Percentiles rank a stretch among this genome's conserved stretches.
phyloP scores from a whole-genome alignment of 139 green algal genomes.

The Dunaliella primolecta region DNA sequence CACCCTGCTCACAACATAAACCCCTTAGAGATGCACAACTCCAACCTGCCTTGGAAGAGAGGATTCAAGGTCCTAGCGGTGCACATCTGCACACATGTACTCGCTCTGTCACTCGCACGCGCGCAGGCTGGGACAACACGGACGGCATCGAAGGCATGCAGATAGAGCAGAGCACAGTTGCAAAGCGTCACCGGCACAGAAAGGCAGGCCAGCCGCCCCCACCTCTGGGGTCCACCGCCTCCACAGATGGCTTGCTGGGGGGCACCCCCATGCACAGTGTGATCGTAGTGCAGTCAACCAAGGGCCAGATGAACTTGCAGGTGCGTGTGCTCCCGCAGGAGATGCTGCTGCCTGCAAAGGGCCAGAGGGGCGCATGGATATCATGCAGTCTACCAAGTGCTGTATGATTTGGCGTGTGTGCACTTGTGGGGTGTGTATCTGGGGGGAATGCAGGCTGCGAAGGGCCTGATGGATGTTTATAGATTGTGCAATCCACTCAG shows the following conservation, averaged over 20 bases:
- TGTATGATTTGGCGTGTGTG: too few species aligned
- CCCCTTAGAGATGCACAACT: too few species aligned
- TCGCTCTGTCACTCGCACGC: neutral
- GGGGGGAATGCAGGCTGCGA: too few species aligned
- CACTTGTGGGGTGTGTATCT: too few species aligned
- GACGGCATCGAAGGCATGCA: conserved; percentile 8
- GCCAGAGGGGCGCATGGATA: neutral
- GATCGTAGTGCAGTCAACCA: conserved; percentile 29
- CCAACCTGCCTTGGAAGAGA: too few species aligned
- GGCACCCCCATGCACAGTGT: conserved; percentile 36
- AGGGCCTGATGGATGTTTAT: too few species aligned
- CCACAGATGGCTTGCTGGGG: conserved; percentile 23
- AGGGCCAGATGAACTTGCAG: conserved; percentile 35
- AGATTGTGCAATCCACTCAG: too few species aligned
- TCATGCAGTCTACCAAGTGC: too few species aligned
- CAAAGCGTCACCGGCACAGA: neutral
- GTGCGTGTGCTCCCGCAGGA: neutral
- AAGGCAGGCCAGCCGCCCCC: neutral
- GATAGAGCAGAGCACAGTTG: neutral
- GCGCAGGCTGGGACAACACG: conserved; percentile 1
- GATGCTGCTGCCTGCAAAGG: neutral
- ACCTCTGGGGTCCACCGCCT: neutral
- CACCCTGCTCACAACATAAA: too few species aligned
- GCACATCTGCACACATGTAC: neutral
- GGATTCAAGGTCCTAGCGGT: too few species aligned